Evolutionary conservation across 1,139 yeast genomes (phyloP).

Genomic region (Casaregolazyma suthepensis): DNA sequence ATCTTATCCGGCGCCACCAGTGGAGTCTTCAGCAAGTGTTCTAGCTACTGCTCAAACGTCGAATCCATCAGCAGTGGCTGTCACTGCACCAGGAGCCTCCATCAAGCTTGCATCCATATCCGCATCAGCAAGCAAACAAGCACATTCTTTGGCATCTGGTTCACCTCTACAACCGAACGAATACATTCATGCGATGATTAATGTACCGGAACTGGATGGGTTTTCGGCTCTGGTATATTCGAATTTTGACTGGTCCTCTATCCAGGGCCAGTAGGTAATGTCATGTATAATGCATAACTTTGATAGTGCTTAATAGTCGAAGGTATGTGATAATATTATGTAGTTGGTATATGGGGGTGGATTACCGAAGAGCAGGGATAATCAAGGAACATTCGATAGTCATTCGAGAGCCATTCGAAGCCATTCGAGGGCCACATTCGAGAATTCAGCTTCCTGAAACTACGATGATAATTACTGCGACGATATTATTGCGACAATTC

Average conservation of each 20-base stretch:
- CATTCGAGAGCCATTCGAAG: no score
- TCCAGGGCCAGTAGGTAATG: conserved; percentile 3
- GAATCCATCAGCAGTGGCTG: conserved; percentile 22
- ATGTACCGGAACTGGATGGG: conserved; percentile 67
- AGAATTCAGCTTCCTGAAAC: no score
- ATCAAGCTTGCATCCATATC: conserved; percentile 63
- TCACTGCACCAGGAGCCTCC: conserved; percentile 24
- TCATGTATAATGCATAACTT: not conserved
- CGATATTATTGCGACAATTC: no score
- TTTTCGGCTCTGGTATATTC: conserved; percentile 88
- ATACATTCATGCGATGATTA: conserved; percentile 41
- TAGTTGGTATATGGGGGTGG: no score
- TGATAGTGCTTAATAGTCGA: not conserved
- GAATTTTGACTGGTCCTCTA: conserved; percentile 48
- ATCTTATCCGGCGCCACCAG: conserved; percentile 21
- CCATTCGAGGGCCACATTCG: no score
- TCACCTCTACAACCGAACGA: conserved; percentile 45
- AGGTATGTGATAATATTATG: not conserved
- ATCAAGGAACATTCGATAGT: no score
- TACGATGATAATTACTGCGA: no score
- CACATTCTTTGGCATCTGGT: conserved; percentile 47
- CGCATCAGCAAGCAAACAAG: conserved; percentile 64
- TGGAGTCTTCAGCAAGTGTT: conserved; percentile 10
- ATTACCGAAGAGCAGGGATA: no score
- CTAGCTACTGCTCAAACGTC: conserved; percentile 14